phyloP scores from a whole-genome alignment of 495 filamentous ascomycete species.

The Astrothelium subdiscretum region DNA sequence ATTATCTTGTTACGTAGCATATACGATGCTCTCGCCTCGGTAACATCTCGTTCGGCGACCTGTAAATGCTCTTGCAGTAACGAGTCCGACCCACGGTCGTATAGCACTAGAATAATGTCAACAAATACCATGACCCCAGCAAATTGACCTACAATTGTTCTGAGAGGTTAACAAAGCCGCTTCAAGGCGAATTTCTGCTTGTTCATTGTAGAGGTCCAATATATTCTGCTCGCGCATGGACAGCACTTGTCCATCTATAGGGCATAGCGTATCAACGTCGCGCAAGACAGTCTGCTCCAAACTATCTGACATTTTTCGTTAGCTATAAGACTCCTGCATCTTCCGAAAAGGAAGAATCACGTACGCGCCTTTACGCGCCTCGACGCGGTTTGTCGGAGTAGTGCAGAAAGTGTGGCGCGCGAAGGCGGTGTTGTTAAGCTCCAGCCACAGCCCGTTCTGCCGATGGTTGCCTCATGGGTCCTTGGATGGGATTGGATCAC shows the following conservation, averaged over 20 bases:
- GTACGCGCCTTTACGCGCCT: too few relatives aligned
- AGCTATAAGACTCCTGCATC: background rate
- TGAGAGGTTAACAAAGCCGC: background rate
- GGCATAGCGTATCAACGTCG: background rate
- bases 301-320: background rate
- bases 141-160: background rate
- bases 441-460: background rate
- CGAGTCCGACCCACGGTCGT: constrained; percentile 20
- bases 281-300: background rate
- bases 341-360: background rate
- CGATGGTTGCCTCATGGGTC: background rate
- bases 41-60: constrained; percentile 48
- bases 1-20: constrained; percentile 54
- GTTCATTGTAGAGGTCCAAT: background rate
- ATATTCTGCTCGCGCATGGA: background rate
- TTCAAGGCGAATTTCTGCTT: background rate
- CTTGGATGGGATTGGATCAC: background rate
- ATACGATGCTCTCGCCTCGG: constrained; percentile 58
- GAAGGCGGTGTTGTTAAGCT: background rate
- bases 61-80: constrained; percentile 41
- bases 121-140: background rate
- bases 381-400: background rate
- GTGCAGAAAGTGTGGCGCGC: background rate
- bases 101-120: constrained; percentile 14
- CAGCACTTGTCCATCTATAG: background rate